Evolutionary conservation across 2,329 filamentous ascomycete genomes (phyloP), one percentile per base, ranked within the genome.

Genomic region (Ascocoryne sarcoides): DNA sequence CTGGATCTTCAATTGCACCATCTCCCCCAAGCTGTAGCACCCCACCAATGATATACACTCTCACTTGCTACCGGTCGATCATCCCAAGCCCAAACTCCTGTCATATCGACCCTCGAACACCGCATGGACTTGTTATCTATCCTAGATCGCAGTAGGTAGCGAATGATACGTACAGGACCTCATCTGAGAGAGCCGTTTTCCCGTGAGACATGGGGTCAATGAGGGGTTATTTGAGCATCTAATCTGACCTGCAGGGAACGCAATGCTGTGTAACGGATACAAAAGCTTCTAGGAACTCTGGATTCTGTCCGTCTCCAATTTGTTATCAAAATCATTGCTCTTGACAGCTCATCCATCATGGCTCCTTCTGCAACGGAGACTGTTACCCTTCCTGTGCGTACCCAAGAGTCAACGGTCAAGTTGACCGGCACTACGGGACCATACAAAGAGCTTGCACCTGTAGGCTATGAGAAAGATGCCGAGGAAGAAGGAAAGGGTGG

Each of bases 331-430:
- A 26, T n/a, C n/a, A n/a, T n/a, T n/a, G n/a, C n/a, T n/a, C n/a
- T n/a, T n/a, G 23, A 46, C 73, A 78, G 5, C 63, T 66, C 15
- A 74, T 54, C 17, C 30, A 52, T 35, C 35, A 58, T 58, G 55
- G 53, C 55, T 14, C 55, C 55, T 12, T 53, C 55, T 35, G 54
- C 52, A 36, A 54, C 47, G 20, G 54, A 55, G 40, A 54, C 52
- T 3, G 41, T 42, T 17, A 50, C 51, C 16, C 18, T 50, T 21
- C 45, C 48, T 30, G 42, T n/a, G 28, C 42, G 36, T 26, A 29
- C 37, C 9, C 34, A 37, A 9, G 26, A 32, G 14, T 21, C 36
- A 18, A 42, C 29, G 20, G 44, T 50, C 10, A 54, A 46, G 37
- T 42, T 56, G 28, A 50, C 52, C 10, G 38, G 44, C 21, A 47